A percentile compares a stretch with the other conserved stretches of the same genome.
phyloP scores from a whole-genome alignment of 2,329 filamentous ascomycete species.

The Diaporthe aspalathi region DNA sequence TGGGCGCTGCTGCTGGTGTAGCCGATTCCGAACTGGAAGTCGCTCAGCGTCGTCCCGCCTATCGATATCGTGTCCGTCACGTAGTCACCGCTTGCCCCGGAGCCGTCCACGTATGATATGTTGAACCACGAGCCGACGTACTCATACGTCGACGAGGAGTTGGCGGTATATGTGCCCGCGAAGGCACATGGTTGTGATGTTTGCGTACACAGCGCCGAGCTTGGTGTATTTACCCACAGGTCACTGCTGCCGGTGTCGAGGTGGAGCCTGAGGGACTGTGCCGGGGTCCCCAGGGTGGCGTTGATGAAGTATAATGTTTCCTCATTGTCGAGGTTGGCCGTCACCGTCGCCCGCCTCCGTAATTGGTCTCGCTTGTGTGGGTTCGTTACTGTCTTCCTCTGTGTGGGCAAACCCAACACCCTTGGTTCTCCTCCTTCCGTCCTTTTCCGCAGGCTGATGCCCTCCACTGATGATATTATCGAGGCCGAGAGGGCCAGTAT shows the following conservation, averaged over 20 bases:
- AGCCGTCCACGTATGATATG: conserved; percentile 88
- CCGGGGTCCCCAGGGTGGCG: conserved; percentile 70
- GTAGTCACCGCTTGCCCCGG: conserved; percentile 82
- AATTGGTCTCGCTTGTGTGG: conserved; percentile 58
- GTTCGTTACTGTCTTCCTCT: conserved; percentile 54
- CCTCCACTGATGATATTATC: conserved; percentile 44
- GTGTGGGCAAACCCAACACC: conserved; percentile 59
- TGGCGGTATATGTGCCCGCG: conserved; percentile 76
- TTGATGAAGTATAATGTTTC: conserved; percentile 75
- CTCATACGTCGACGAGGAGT: conserved; percentile 79
- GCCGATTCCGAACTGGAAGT: conserved; percentile 79
- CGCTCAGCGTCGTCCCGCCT: conserved; percentile 62
- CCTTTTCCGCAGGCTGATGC: conserved; percentile 47
- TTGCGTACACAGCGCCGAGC: conserved; percentile 69
- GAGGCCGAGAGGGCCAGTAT: conserved; percentile 47
- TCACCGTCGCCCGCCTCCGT: conserved; percentile 58
- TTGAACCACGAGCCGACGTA: conserved; percentile 83
- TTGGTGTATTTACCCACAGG: conserved; percentile 75
- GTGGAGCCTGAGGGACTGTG: conserved; percentile 67
- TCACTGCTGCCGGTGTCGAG: conserved; percentile 78
- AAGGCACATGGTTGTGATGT: conserved; percentile 63
- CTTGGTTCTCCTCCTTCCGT: conserved; percentile 50
- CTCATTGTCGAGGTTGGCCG: conserved; percentile 66
- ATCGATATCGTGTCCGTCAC: conserved; percentile 78
- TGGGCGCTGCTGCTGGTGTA: conserved; percentile 71